Evolutionary conservation across 345 rosid genomes (phyloP).

Genomic region (Gossypium mustelinum): DNA sequence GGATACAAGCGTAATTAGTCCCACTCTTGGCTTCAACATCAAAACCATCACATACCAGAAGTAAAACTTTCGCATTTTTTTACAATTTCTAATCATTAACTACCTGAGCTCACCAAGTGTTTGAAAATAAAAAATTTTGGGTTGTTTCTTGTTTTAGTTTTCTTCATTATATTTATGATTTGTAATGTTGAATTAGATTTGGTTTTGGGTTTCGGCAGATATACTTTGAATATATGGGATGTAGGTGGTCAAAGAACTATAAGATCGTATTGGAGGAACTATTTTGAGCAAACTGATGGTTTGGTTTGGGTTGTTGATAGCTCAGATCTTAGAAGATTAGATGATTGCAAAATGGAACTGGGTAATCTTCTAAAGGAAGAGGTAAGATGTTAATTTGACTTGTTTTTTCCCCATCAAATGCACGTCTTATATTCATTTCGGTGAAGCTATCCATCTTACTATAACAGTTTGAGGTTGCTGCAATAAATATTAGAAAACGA

Average conservation of each 20-base stretch:
- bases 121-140: neutral
- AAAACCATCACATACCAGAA: conserved; percentile 72
- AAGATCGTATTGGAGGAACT: conserved; percentile 94
- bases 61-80: conserved; percentile 24
- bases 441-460: conserved; percentile 28
- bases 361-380: conserved; percentile 93
- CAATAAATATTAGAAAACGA: neutral
- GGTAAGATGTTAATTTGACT: conserved; percentile 36
- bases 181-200: neutral
- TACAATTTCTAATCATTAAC: neutral
- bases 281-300: conserved; percentile 98
- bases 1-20: conserved; percentile 84
- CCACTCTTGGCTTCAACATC: conserved; percentile 92
- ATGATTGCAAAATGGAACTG: conserved; percentile 89
- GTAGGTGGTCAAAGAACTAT: conserved; percentile 92
- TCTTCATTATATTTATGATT: neutral
- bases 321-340: conserved; percentile 82
- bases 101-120: neutral
- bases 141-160: neutral
- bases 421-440: neutral
- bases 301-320: conserved; percentile 94
- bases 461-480: neutral
- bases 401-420: neutral
- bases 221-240: conserved; percentile 87
- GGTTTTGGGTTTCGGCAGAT: conserved; percentile 37